Evolutionary conservation across 2,329 filamentous ascomycete species (phyloP), one percentile per base, ranked within the genome.

Genomic region (Fusarium verticillioides): DNA sequence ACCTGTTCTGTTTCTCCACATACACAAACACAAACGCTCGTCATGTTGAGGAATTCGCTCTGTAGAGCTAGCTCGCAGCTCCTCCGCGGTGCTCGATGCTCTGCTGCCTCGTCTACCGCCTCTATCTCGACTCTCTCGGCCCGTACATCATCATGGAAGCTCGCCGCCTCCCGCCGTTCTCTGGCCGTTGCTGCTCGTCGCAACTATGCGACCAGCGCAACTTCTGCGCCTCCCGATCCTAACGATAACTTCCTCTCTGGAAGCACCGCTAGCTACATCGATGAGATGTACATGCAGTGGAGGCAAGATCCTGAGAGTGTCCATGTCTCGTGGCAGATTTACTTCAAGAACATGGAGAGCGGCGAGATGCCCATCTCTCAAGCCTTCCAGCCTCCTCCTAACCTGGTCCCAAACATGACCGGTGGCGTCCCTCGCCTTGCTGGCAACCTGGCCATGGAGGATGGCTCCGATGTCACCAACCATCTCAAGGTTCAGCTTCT

Each of bases 231-330:
- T 26, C 89, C 90, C 73, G 94, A 97, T 82, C 90, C 95, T 75
- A 97, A 93, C 84, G 96, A 99, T 85, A 97, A 92, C 85, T 99
- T 99, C 88, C 90, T 99, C 70, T 94, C 95, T 73, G 96, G 96
- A 77, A 98, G 94, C 87, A 96, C 96, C 69, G 96, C 96, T 84
- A 98, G 97, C 87, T 99, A 99, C 86, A 94, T 99, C 82, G 96
- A 99, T 84, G 96, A 98, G 87, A 99, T 99, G 96, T 99, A 99
- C 85, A 87, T 98, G 87, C 92, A 95, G 82, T 99, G 96, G 96
- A 97, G 96, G 85, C 88, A 93, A 74, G 95, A 99, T 79, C 95
- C 96, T 59, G 89, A 91, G 79, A 97, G 94, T 81, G 96, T 99
- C 67, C 96, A 99, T 85, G 89, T 97, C 79, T 99, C 96, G 83